phyloP scores from a whole-genome alignment of 495 filamentous ascomycete species.

The Neurospora sp. region DNA sequence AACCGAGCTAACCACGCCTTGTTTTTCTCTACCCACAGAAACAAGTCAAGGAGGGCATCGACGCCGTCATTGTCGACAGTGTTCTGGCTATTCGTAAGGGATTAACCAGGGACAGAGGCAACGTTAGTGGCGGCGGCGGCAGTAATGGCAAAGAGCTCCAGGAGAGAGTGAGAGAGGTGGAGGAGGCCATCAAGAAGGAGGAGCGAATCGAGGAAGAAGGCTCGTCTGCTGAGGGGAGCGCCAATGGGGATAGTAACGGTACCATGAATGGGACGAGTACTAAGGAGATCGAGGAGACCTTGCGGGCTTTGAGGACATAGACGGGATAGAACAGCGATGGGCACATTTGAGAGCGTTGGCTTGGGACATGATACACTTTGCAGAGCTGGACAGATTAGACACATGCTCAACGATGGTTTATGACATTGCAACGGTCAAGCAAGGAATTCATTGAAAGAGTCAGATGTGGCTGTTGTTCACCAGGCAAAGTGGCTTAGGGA shows the following conservation, averaged over 20 bases:
- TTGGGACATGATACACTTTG: background rate
- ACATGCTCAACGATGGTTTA: background rate
- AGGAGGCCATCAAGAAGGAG: background rate
- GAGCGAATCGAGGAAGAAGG: background rate
- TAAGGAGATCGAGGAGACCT: background rate
- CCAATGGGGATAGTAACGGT: background rate
- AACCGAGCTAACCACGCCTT: too few species aligned
- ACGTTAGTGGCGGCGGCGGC: background rate
- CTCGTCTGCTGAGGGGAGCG: background rate
- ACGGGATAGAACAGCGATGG: background rate
- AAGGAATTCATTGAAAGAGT: background rate
- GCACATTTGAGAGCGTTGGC: background rate
- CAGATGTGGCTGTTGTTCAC: background rate
- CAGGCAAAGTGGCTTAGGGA: background rate
- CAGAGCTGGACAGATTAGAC: background rate
- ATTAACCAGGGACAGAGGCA: conserved; percentile 24
- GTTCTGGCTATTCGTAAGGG: conserved; percentile 65
- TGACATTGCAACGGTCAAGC: background rate
- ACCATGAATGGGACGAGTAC: background rate
- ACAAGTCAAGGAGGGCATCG: conserved; percentile 91
- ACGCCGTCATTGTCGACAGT: conserved; percentile 92
- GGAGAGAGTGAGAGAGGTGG: conserved; percentile 5
- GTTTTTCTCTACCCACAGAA: conserved; percentile 34
- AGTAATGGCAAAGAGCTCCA: background rate
- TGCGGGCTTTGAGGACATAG: background rate